Evolutionary conservation across 2,329 filamentous ascomycete species (phyloP).

Genomic region (Colletotrichum zoysiae): DNA sequence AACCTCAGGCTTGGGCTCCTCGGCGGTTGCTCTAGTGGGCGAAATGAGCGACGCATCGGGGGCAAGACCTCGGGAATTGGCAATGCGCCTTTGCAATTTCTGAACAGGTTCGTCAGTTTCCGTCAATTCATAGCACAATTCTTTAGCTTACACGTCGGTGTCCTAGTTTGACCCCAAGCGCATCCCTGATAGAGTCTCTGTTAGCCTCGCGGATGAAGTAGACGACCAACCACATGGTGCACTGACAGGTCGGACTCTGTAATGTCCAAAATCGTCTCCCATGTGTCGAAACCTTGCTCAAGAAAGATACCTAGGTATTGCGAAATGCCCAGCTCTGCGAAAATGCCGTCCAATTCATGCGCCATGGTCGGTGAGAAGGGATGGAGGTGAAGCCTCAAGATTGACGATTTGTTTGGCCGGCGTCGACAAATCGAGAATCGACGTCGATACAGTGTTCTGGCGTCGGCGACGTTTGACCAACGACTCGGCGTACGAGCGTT

Average conservation of each 20-base stretch:
- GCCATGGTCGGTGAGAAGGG: constrained; percentile 57
- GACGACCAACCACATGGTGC: constrained; percentile 11
- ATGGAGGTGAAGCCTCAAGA: background rate
- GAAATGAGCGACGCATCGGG: constrained; percentile 66
- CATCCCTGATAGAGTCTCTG: constrained; percentile 64
- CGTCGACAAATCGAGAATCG: background rate
- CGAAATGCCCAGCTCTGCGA: constrained; percentile 81
- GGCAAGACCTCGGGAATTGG: constrained; percentile 75
- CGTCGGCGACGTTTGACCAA: background rate
- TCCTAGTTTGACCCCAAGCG: constrained; percentile 81
- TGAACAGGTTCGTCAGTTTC: constrained; percentile 48
- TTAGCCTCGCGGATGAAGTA: background rate
- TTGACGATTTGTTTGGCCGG: background rate
- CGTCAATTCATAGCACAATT: background rate
- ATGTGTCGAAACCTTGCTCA: constrained; percentile 86
- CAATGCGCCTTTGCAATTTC: constrained; percentile 88
- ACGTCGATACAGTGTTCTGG: background rate
- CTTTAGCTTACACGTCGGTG: constrained; percentile 77
- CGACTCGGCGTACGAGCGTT: background rate
- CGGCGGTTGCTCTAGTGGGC: constrained; percentile 62
- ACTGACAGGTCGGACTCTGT: constrained; percentile 85
- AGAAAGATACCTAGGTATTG: constrained; percentile 81
- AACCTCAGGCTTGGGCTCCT: constrained; percentile 68
- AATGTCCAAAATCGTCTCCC: constrained; percentile 86
- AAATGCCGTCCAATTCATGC: constrained; percentile 72